Conservation (phyloP, 352 stramenopile genomes). For the Phytophthora nicotianae region DNA sequence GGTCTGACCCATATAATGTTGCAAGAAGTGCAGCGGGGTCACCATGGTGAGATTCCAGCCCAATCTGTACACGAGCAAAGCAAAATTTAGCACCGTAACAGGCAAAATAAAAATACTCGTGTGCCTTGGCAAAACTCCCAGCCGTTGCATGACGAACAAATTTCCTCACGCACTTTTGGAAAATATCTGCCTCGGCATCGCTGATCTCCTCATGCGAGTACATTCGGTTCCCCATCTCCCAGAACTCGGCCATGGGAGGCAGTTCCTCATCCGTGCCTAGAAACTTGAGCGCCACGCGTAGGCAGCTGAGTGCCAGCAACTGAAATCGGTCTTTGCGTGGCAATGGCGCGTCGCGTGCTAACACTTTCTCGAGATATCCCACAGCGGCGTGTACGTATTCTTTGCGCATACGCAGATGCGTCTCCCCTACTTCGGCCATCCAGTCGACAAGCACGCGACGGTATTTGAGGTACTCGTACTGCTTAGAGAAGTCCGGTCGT, state of each 20-base stretch:
- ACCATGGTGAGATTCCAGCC: slow-evolving; percentile 73
- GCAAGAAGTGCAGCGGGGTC: slow-evolving; percentile 81
- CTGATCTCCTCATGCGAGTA: slow-evolving; percentile 88
- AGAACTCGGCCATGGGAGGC: slow-evolving; percentile 82
- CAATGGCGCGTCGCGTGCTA: slow-evolving; percentile 46
- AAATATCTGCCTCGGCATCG: slow-evolving; percentile 63
- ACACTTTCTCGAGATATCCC: slow-evolving; percentile 80
- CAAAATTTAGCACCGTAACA: slow-evolving; percentile 31
- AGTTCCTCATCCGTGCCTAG: slow-evolving; percentile 81
- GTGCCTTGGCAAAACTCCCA: slow-evolving; percentile 13
- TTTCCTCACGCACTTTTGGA: slow-evolving; percentile 41
- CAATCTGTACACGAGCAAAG: slow-evolving; percentile 47
- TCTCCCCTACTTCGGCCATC: slow-evolving; percentile 86
- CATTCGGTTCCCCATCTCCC: slow-evolving; percentile 85
- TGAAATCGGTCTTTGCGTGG: slow-evolving; percentile 83
- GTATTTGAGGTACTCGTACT: slow-evolving; percentile 88
- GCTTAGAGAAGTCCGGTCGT: slow-evolving; percentile 69
- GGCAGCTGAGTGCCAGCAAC: slow-evolving; percentile 78
- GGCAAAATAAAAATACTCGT: slow-evolving; percentile 3
- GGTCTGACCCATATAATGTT: slow-evolving; percentile 79
- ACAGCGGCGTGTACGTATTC: slow-evolving; percentile 80
- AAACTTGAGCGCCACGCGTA: slow-evolving; percentile 85
- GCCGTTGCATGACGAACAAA: slow-evolving; percentile 26
- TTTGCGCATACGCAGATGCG: slow-evolving; percentile 83
- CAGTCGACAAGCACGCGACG: slow-evolving; percentile 83